Base-by-base conservation (phyloP, 2,329 filamentous ascomycete genomes). In the Calonectria multiphialidica region DNA sequence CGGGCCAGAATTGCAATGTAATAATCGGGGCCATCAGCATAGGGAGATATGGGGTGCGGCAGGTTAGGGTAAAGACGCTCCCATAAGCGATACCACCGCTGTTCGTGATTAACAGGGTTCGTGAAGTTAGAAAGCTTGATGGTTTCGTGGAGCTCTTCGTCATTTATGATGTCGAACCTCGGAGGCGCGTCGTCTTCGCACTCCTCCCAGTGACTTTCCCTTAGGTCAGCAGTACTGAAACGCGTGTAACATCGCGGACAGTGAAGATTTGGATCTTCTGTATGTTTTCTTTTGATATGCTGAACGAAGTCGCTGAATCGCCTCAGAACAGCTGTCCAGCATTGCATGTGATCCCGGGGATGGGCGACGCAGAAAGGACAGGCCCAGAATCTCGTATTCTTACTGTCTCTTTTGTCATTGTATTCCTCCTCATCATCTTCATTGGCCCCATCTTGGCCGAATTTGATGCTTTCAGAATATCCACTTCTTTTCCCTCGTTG, bases 21-120 rank as follows among this genome's bases (percentile, higher is more conserved):
- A 3, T 35, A 15, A 1, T 35, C 28, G 5, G 18, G 10, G 18
- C 18, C 18, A 2, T n/a, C n/a, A 0, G 49, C 2, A 1, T 21
- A 12, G 1, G 30, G 49, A 13, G 28, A 7, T 10, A 5, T 13
- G 0, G 45, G 45, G 1, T 7, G 2, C 1, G 2, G 9, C 5
- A 8, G 49, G 9, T 9, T 3, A 2, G 49, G 49, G 5, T 33
- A 35, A 5, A 55, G 18, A 13, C 18, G 28, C 10, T 7, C 1
- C 28, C 18, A 55, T 3, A 55, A 6, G 1, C 7, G 13, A 5
- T 4, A 13, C 49, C 28, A 55, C 28, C 28, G 30, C 16, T 33
- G 1, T n/a, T 21, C 6, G 2, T 35, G 2, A 12, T 35, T 2
- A 2, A 33, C 6, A 25, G 45, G 45, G 21, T 9, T 25, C 6